Base-by-base conservation (phyloP, 768 basidiomycete genomes). In the Omphalotus guepiniiformis region DNA sequence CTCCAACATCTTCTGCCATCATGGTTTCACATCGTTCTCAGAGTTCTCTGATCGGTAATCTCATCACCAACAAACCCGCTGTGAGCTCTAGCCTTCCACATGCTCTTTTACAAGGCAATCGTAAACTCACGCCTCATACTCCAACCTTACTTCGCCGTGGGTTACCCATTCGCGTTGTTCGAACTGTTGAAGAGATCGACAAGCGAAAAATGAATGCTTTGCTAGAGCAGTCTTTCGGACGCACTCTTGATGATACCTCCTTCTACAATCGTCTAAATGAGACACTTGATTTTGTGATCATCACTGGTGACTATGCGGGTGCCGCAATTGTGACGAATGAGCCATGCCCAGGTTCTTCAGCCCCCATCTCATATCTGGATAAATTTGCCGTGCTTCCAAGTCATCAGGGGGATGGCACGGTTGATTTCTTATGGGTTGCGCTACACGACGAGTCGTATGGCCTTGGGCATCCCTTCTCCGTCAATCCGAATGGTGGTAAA, bases 341-440 rank as follows among this genome's bases (percentile, higher is more conserved):
- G 49, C 57, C 64, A 26, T 62, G 63, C 42, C 57, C 74, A n/a
- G 65, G 55, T 28, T 61, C 53, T 18, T 49, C 66, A 6, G 42
- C 53, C 1, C 78, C 85, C 5, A 82, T 95, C 51, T 84, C 89
- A 13, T 99, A 99, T 67, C 81, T 99, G 39, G 96, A 99, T 75
- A 99, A 99, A 69, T 99, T 99, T 63, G 95, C 94, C 13, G 93
- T 99, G 32, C 75, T 94, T 30, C 96, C 96, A 2, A 83, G 75
- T 50, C 83, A 97, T 60, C 96, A 99, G 66, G 96, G 96, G 18
- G 95, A 98, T 58, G 96, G 96, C 15, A 98, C 96, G 0, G 96
- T 98, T 49, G 96, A 99, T 69, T 99, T 99, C 71, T 72, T 99
- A 29, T 99, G 96, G 96, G 95, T 97, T 35, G 94, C 94, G 13